Evolutionary conservation across 148 eudicot genomes (phyloP).

Genomic region (Persicaria maculosa): DNA sequence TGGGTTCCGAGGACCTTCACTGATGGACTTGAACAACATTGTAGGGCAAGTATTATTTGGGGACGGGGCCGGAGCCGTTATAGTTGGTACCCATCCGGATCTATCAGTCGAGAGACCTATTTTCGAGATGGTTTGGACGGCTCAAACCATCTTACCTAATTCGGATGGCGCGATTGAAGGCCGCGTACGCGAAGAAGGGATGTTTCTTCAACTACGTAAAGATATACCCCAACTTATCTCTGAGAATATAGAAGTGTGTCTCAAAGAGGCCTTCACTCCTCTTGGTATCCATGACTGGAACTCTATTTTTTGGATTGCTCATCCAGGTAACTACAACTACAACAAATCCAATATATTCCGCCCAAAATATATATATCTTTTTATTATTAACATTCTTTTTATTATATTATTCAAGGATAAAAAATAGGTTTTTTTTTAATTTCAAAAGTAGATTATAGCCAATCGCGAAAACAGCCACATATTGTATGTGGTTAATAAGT

Average conservation of each 20-base stretch:
- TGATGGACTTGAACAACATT: background rate
- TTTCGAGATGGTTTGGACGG: constrained; percentile 7
- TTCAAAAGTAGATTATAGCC: no score
- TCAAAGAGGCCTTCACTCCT: background rate
- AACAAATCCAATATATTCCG: no score
- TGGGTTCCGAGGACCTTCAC: background rate
- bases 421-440: no score
- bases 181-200: background rate
- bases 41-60: background rate
- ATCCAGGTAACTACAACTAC: background rate
- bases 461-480: no score
- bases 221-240: background rate
- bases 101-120: background rate
- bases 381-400: no score
- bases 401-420: no score
- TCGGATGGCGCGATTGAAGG: background rate
- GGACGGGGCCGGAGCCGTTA: background rate
- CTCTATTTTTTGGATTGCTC: background rate
- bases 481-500: no score
- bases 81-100: background rate
- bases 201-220: background rate
- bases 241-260: background rate
- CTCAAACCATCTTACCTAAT: background rate
- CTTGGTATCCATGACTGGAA: background rate
- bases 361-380: no score